Evolutionary conservation across 768 basidiomycete genomes (phyloP).

Genomic region (Pleurotus platypus): DNA sequence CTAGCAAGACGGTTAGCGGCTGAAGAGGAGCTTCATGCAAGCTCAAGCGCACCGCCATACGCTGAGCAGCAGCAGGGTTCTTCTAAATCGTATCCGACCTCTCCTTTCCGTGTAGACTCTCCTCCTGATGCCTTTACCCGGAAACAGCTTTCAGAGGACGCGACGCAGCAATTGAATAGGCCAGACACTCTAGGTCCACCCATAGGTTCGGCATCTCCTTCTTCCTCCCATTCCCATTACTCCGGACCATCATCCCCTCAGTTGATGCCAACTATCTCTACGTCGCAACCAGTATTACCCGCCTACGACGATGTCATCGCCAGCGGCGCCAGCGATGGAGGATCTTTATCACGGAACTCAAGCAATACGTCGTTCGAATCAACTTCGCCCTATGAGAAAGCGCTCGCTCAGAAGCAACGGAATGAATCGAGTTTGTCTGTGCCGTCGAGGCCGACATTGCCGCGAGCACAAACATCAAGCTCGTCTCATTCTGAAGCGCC

Average conservation of each 20-base stretch:
- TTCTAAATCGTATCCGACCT: neutral
- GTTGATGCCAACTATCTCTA: neutral
- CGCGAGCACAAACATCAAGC: neutral
- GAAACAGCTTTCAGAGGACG: slow-evolving; percentile 15
- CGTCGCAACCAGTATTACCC: neutral
- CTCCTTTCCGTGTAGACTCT: neutral
- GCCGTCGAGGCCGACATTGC: neutral
- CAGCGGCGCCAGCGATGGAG: neutral
- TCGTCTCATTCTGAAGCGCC: neutral
- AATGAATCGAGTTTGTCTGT: neutral
- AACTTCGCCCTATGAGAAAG: neutral
- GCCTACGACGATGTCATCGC: slow-evolving; percentile 1
- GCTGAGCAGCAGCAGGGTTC: neutral
- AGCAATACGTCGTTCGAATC: neutral
- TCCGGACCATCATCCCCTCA: neutral
- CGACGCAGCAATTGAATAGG: neutral
- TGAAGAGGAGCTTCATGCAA: slow-evolving; percentile 6
- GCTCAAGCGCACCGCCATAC: neutral
- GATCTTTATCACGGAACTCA: neutral
- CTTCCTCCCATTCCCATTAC: neutral
- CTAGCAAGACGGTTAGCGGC: slow-evolving; percentile 18
- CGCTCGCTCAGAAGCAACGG: neutral
- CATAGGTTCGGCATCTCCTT: neutral
- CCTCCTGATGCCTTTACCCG: slow-evolving; percentile 37
- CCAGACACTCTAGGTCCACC: neutral